These are phyloP conservation scores for Tilletiopsis washingtonensis DNA, from an alignment of 1,284 basidiomycete species.

Conservation along the genomic window DNA sequence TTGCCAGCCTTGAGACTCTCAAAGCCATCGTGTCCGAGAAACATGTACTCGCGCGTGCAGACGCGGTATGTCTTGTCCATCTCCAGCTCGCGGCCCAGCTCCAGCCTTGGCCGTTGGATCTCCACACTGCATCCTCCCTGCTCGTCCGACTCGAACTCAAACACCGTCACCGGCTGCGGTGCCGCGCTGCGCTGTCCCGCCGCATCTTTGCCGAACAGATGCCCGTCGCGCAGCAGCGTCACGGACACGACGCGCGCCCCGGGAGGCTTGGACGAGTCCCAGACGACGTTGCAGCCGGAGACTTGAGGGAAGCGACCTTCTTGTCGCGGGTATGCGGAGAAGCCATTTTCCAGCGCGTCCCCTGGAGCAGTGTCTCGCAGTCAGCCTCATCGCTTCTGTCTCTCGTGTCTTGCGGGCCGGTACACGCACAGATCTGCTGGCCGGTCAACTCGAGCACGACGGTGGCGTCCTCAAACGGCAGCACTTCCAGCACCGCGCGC, in stretches of 20 bases:
- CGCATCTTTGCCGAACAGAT: conserved; percentile 4
- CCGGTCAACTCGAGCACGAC: conserved; percentile 78
- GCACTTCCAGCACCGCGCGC: conserved; percentile 74
- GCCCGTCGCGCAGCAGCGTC: conserved; percentile 22
- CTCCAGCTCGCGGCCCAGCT: conserved; percentile 18
- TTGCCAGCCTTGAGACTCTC: conserved; percentile 60
- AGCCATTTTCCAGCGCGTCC: conserved; percentile 65
- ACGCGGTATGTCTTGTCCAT: conserved; percentile 57
- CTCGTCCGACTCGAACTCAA: conserved; percentile 32
- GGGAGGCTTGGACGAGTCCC: conserved; percentile 63
- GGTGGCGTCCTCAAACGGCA: conserved; percentile 76
- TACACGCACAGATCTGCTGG: no score
- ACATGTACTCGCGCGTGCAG: conserved; percentile 69
- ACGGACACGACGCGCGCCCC: conserved; percentile 30
- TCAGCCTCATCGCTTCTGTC: no score
- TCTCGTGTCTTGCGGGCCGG: no score
- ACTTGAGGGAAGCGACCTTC: conserved; percentile 87
- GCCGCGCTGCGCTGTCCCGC: not conserved
- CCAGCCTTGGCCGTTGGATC: conserved; percentile 17
- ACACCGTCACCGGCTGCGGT: conserved; percentile 8
- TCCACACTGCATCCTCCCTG: conserved; percentile 42
- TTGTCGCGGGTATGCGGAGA: conserved; percentile 76
- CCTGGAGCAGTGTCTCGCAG: not conserved
- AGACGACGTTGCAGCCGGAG: conserved; percentile 74
- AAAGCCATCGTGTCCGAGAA: conserved; percentile 66